Percentiles rank a stretch among this genome's conserved stretches.
These are phyloP conservation scores for Tolypocladium guangdongense DNA, from an alignment of 2,329 filamentous ascomycete species.

Conservation along the genomic window DNA sequence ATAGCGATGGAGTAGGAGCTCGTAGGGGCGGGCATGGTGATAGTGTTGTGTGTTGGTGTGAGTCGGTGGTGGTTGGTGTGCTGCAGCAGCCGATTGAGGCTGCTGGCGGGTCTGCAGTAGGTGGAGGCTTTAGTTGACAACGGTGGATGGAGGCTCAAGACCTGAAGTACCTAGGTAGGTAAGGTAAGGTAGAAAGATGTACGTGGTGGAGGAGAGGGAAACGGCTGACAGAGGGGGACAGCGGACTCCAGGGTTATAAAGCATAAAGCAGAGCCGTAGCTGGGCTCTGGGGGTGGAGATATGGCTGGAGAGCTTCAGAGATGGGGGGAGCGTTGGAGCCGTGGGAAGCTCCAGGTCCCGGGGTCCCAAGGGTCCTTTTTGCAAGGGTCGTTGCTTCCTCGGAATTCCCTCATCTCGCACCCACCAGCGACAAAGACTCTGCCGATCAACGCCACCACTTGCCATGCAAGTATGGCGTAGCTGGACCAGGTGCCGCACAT, in stretches of 20 bases:
- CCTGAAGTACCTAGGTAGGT: too few relatives aligned
- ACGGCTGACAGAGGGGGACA: background rate
- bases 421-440: background rate
- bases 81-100: background rate
- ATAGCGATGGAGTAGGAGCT: conserved; percentile 26
- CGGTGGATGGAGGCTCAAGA: background rate
- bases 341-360: background rate
- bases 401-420: background rate
- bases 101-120: background rate
- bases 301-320: background rate
- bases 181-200: too few relatives aligned
- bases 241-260: conserved; percentile 12
- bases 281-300: background rate
- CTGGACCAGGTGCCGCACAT: too few relatives aligned
- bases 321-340: background rate
- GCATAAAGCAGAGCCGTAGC: background rate
- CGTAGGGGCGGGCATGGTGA: conserved; percentile 27
- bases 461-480: background rate
- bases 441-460: background rate
- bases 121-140: background rate
- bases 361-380: too few relatives aligned
- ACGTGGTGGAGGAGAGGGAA: background rate
- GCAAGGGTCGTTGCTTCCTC: background rate
- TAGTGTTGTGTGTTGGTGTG: background rate
- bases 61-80: conserved; percentile 1